phyloP scores from a whole-genome alignment of 2,329 filamentous ascomycete species.

The Chaetomiaceae sp. region DNA sequence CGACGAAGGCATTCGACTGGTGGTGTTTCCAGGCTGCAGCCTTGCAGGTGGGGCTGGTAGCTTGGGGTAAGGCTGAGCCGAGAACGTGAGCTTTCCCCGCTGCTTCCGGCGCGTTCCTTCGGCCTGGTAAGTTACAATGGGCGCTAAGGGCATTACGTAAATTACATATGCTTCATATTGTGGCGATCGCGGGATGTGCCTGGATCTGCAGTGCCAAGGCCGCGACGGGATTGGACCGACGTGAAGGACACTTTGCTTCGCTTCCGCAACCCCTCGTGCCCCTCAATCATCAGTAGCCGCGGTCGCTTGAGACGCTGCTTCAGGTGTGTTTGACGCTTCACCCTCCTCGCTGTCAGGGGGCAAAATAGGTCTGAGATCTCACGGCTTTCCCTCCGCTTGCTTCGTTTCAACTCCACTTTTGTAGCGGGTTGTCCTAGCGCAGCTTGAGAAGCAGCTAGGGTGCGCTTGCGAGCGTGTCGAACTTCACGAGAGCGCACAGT shows the following conservation, averaged over 20 bases:
- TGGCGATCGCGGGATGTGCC: constrained; percentile 5
- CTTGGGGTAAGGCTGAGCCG: background rate
- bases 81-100: background rate
- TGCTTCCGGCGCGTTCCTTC: too few relatives aligned
- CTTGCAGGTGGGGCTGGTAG: constrained; percentile 9
- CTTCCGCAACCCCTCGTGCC: background rate
- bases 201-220: constrained; percentile 9
- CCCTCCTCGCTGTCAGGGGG: background rate
- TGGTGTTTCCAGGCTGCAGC: constrained; percentile 8
- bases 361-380: background rate
- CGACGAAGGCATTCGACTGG: background rate
- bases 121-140: too few relatives aligned
- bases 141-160: too few relatives aligned
- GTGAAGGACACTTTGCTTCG: background rate
- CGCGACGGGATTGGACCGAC: background rate
- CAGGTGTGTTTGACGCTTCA: constrained; percentile 11
- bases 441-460: background rate
- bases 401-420: background rate
- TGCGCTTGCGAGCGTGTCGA: background rate
- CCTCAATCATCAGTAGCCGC: background rate
- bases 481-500: constrained; percentile 10
- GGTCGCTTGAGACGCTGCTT: background rate
- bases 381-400: background rate
- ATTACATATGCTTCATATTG: too few relatives aligned
- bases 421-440: background rate